Base-by-base conservation (phyloP, 1,139 yeast genomes). In the Meyerozyma athensensis region DNA sequence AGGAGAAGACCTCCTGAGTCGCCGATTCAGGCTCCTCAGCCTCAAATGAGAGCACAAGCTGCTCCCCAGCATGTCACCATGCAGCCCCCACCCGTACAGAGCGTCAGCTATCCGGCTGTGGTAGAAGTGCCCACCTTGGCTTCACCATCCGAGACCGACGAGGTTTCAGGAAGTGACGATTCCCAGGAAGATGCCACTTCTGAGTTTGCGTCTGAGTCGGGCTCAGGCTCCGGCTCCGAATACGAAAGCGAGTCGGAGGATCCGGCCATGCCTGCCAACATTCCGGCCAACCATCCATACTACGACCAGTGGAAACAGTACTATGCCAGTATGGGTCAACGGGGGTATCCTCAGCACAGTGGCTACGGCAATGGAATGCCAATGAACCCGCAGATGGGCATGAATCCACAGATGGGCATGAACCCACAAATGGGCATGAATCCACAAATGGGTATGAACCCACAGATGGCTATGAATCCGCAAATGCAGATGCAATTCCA, bases 211-310 rank as follows among this genome's bases (percentile, higher is more conserved):
- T 28, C 32, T 8, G 32, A 28, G 23, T 30, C 52, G 48, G 31
- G 51, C 42, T 37, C 49, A 52, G 59, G 66, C 67, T 5, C 71
- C 70, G n/a, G 63, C 65, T 26, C 64, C 72, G 19, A 73, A 58
- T 48, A 81, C 64, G 57, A 75, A 54, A 17, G 20, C n/a, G 20
- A 28, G 13, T 28, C 32, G 20, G 20, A 28, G 9, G 20, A 28
- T 4, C 14, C 14, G 14, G 28, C 28, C 5, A 14, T n/a, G 18
- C 17, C 12, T 7, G 14, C 12, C 13, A 17, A 17, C 17, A 24
- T 24, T 12, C 28, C 37, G 14, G 19, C 21, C 12, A n/a, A 20
- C 18, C 47, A 44, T 23, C 49, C 48, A 1, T 47, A 47, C 36
- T 45, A 44, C 36, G 38, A 40, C 26, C 50, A 47, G 26, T 47